These are phyloP conservation scores for Tanacetum coccineum DNA, from an alignment of 129 eudicot genomes.

Conservation along the genomic window DNA sequence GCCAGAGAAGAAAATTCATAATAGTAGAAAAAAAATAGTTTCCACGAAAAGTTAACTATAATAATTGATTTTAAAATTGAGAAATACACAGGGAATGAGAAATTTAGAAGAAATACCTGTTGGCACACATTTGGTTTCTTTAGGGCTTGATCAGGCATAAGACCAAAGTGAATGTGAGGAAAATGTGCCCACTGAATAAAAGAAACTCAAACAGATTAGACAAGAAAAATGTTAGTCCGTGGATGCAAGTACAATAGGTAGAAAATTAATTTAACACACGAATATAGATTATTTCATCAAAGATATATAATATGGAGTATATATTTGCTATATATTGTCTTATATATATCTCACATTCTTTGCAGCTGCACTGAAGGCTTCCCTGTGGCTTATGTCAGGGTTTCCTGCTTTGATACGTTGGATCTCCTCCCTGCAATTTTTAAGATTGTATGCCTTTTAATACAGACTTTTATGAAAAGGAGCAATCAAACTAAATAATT, in stretches of 20 bases:
- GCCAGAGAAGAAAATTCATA: too few species aligned
- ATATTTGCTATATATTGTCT: too few species aligned
- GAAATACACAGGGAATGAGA: too few species aligned
- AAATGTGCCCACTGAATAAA: constrained; percentile 83
- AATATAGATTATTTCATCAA: too few species aligned
- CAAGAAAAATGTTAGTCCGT: background rate
- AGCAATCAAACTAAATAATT: too few species aligned
- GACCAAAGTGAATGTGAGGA: constrained; percentile 81
- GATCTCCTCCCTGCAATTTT: constrained; percentile 85
- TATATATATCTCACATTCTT: constrained; percentile 65
- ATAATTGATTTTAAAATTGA: too few species aligned
- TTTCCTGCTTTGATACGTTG: constrained; percentile 99
- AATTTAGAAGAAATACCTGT: constrained; percentile 10
- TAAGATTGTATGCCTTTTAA: background rate
- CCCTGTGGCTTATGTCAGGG: constrained; percentile 99
- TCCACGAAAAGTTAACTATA: too few species aligned
- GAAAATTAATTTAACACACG: too few species aligned
- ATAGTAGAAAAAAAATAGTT: too few species aligned
- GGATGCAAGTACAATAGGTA: too few species aligned
- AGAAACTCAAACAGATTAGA: background rate
- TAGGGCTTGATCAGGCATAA: constrained; percentile 18
- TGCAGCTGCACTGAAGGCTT: constrained; percentile 99
- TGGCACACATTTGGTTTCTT: constrained; percentile 28
- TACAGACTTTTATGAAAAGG: background rate
- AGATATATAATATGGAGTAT: too few species aligned